These are phyloP conservation scores for Metarhizium brunneum DNA, from an alignment of 2,329 filamentous ascomycete species.

Conservation along the genomic window DNA sequence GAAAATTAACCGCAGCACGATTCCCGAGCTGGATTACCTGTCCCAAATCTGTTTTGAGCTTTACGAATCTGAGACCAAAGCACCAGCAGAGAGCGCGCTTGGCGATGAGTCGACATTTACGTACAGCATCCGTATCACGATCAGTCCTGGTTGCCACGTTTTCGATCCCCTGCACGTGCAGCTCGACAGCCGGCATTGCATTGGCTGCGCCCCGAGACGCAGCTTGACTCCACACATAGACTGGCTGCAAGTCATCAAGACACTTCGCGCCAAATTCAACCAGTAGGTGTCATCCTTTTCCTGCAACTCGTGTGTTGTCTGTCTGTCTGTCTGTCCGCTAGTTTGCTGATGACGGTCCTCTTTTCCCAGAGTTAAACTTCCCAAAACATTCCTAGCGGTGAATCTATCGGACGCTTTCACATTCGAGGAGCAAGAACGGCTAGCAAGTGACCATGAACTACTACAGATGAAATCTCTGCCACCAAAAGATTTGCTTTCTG, in stretches of 20 bases:
- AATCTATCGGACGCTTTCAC: constrained; percentile 55
- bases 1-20: constrained; percentile 90
- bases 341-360: constrained; percentile 9
- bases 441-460: constrained; percentile 35
- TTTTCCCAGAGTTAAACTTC: constrained; percentile 49
- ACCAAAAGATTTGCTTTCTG: constrained; percentile 19
- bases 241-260: constrained; percentile 97
- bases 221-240: constrained; percentile 86
- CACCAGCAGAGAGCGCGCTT: constrained; percentile 25
- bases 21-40: constrained; percentile 94
- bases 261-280: constrained; percentile 86
- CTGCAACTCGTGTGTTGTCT: neutral
- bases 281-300: constrained; percentile 50
- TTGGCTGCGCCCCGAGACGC: constrained; percentile 83
- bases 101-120: constrained; percentile 65
- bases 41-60: constrained; percentile 97
- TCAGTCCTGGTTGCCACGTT: constrained; percentile 91
- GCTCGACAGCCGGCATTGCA: constrained; percentile 91
- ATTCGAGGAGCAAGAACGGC: constrained; percentile 47
- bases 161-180: constrained; percentile 95
- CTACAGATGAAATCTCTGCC: constrained; percentile 37
- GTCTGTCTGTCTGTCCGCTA: neutral
- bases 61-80: constrained; percentile 82
- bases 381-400: constrained; percentile 56
- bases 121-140: constrained; percentile 93